phyloP scores from a whole-genome alignment of 2,329 filamentous ascomycete species.

The Colletotrichum spinosum region DNA sequence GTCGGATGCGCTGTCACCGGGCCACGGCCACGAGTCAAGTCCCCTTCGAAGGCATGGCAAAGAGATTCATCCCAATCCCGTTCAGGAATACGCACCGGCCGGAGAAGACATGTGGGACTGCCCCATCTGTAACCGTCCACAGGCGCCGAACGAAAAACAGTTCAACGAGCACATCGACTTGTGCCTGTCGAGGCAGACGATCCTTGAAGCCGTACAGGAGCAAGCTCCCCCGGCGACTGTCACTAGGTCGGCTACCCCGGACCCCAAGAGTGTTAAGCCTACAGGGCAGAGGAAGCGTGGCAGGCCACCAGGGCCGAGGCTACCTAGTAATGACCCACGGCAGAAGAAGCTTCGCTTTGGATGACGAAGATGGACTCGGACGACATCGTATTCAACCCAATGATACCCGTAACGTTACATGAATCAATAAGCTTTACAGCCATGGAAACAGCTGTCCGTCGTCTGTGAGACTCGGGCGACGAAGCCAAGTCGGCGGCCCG shows the following conservation, averaged over 20 bases:
- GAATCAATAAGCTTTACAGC: background rate
- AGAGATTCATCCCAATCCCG: conserved; percentile 62
- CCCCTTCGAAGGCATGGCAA: conserved; percentile 58
- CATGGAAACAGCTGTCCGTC: background rate
- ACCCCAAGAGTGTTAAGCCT: conserved; percentile 50
- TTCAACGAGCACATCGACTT: conserved; percentile 96
- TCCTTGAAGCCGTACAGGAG: conserved; percentile 82
- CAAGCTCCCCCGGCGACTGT: conserved; percentile 44
- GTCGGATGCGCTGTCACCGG: conserved; percentile 69
- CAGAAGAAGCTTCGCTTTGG: conserved; percentile 67
- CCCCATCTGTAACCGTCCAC: conserved; percentile 85
- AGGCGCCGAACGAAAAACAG: conserved; percentile 76
- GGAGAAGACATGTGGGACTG: conserved; percentile 80
- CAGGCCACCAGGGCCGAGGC: conserved; percentile 46
- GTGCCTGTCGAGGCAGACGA: conserved; percentile 87
- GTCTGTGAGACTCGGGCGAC: background rate
- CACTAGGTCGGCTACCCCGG: conserved; percentile 45
- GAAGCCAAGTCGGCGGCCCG: background rate
- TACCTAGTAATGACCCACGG: conserved; percentile 52
- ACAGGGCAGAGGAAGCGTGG: conserved; percentile 52
- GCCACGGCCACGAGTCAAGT: conserved; percentile 48
- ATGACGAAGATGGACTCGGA: conserved; percentile 39
- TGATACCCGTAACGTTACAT: conserved; percentile 24
- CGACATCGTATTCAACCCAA: background rate
- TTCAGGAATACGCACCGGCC: conserved; percentile 44